phyloP scores from a whole-genome alignment of 2,329 filamentous ascomycete species.

The Aspergillus japonicus region DNA sequence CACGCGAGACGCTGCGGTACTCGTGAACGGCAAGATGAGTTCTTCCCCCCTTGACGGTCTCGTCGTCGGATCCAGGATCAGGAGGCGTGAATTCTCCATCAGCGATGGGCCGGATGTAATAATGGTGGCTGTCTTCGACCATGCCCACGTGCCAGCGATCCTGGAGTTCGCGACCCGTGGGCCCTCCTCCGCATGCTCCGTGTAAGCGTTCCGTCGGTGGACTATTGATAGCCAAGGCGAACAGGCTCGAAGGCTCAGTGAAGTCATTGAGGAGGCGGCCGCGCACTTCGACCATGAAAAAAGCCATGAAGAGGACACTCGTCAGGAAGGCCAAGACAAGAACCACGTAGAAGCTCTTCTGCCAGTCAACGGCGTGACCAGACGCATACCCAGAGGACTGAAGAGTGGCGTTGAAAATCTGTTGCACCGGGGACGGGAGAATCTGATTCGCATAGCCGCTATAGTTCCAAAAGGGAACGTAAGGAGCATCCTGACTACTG shows the following conservation, averaged over 20 bases:
- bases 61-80: background rate
- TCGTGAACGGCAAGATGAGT: background rate
- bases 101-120: conserved; percentile 46
- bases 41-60: background rate
- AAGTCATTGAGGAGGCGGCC: conserved; percentile 71
- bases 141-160: conserved; percentile 47
- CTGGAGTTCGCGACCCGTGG: conserved; percentile 50
- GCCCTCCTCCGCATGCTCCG: conserved; percentile 58
- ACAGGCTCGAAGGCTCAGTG: conserved; percentile 73
- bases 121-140: conserved; percentile 52
- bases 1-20: background rate
- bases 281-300: conserved; percentile 56
- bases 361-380: conserved; percentile 60
- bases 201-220: conserved; percentile 53
- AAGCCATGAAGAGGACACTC: conserved; percentile 64
- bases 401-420: conserved; percentile 64
- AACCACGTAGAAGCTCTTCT: conserved; percentile 66
- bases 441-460: conserved; percentile 23
- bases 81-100: background rate
- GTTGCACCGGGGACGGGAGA: conserved; percentile 49
- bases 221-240: conserved; percentile 68
- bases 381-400: conserved; percentile 69
- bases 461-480: conserved; percentile 58
- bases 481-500: conserved; percentile 59
- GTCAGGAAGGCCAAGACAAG: conserved; percentile 65